These are phyloP conservation scores for Yarrowia porcina DNA, from an alignment of 805 yeast species.

Conservation along the genomic window DNA sequence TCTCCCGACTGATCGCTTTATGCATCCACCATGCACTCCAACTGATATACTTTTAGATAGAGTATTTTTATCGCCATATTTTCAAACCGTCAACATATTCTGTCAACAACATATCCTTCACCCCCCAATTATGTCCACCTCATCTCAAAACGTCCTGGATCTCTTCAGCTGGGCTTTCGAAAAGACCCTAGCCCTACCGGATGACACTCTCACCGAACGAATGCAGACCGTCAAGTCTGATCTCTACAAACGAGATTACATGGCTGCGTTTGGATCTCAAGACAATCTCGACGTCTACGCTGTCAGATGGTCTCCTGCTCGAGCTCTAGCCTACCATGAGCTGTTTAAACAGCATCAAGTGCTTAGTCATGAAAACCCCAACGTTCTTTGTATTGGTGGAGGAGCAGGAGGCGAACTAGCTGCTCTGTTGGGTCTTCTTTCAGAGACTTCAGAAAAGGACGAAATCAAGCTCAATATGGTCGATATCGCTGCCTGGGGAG, in stretches of 20 bases:
- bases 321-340: conserved; percentile 71
- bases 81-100: too few relatives aligned
- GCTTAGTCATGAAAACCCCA: conserved; percentile 27
- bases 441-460: conserved; percentile 27
- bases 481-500: conserved; percentile 78
- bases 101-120: background rate
- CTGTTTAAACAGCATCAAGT: conserved; percentile 47
- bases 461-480: conserved; percentile 51
- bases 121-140: background rate
- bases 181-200: conserved; percentile 29
- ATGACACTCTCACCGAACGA: conserved; percentile 38
- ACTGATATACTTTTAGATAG: conserved; percentile 6
- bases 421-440: conserved; percentile 58
- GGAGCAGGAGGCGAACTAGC: conserved; percentile 86
- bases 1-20: too few relatives aligned
- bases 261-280: conserved; percentile 61
- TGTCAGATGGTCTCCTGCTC: conserved; percentile 80
- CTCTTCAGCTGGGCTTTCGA: conserved; percentile 34
- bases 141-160: conserved; percentile 31
- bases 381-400: conserved; percentile 71
- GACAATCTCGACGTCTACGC: conserved; percentile 72
- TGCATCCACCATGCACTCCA: background rate
- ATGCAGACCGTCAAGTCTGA: conserved; percentile 70
- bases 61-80: background rate
- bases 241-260: conserved; percentile 66